Evolutionary conservation across 148 eudicot species (phyloP), one percentile per base, ranked within the genome.

Genomic region (Cornus florida): DNA sequence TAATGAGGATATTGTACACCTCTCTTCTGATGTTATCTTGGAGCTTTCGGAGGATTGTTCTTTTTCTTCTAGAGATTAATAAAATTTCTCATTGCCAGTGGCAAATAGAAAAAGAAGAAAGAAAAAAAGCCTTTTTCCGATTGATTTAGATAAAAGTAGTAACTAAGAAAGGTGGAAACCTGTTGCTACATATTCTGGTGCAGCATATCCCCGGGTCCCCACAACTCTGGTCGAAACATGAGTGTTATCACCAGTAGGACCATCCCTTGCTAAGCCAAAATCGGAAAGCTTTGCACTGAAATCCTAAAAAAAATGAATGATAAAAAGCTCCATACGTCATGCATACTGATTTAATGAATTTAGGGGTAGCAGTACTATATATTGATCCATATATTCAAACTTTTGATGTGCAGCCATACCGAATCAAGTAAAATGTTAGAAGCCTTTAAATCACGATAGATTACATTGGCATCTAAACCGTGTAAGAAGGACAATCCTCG

Each of bases 151-250:
- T 19, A 20, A 17, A 62, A 13, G 66, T 1, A 62, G 66, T 6
- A 57, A 62, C 66, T 62, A 62, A 62, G 66, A 62, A 62, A 62
- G 66, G 43, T 73, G 57, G 4, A 31, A 38, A 86, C 89, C 89
- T 84, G 89, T 81, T n/a, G 86, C 81, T 28, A 86, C 83, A 53
- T 86, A 86, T 79, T 86, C 89, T 50, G 89, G 89, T 69, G 89
- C 89, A 76, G 89, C 89, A 72, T 86, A 86, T 53, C 89, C 89
- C 67, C 79, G 75, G 13, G 89, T 86, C 41, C 89, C 89, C 69
- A 86, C 81, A 57, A 86, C 86, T 77, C 89, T 77, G 38, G 89
- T 86, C 48, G 89, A 84, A 65, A 86, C 86, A 74, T 86, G 89
- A 46, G 89, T 86, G n/a, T 69, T 84, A 48, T 84, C 89, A n/a